A percentile compares a stretch with the other conserved stretches of the same genome.
These are phyloP conservation scores for Porogramme epimiltina DNA, from an alignment of 1,284 basidiomycete species.

Conservation along the genomic window DNA sequence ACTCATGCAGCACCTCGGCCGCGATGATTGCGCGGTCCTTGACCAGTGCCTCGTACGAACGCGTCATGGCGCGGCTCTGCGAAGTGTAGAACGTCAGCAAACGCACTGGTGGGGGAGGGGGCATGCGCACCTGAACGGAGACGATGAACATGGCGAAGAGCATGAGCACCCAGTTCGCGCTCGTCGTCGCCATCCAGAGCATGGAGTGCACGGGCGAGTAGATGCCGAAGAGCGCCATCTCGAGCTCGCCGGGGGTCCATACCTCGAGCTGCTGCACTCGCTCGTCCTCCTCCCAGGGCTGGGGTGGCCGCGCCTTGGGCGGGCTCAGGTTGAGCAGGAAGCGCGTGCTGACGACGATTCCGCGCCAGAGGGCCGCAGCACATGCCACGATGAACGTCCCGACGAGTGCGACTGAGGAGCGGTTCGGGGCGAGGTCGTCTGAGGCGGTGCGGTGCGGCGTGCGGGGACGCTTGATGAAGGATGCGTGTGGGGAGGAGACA, in stretches of 20 bases:
- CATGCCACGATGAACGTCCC: constrained; percentile 32
- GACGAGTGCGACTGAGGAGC: constrained; percentile 38
- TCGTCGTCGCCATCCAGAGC: constrained; percentile 69
- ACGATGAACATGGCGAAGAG: constrained; percentile 64
- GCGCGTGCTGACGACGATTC: constrained; percentile 56
- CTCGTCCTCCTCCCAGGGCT: constrained; percentile 39
- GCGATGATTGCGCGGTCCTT: constrained; percentile 79
- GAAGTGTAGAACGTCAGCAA: constrained; percentile 1
- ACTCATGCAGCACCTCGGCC: constrained; percentile 84
- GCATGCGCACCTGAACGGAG: constrained; percentile 55
- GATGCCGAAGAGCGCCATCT: constrained; percentile 66
- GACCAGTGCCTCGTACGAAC: constrained; percentile 61
- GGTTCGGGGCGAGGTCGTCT: constrained; percentile 35
- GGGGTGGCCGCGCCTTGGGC: constrained; percentile 44
- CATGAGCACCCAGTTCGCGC: constrained; percentile 76
- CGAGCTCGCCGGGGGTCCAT: constrained; percentile 77
- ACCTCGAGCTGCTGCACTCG: constrained; percentile 72
- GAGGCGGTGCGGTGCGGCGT: constrained; percentile 29
- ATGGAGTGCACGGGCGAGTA: constrained; percentile 79
- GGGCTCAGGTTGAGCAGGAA: constrained; percentile 68
- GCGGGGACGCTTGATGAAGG: constrained; percentile 50
- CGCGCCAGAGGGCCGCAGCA: constrained; percentile 45
- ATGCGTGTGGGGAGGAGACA: constrained; percentile 66
- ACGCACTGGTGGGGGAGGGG: not conserved
- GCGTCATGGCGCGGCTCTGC: constrained; percentile 53